Conservation (phyloP, 805 yeast species). For the Schwanniomyces polymorphus region DNA sequence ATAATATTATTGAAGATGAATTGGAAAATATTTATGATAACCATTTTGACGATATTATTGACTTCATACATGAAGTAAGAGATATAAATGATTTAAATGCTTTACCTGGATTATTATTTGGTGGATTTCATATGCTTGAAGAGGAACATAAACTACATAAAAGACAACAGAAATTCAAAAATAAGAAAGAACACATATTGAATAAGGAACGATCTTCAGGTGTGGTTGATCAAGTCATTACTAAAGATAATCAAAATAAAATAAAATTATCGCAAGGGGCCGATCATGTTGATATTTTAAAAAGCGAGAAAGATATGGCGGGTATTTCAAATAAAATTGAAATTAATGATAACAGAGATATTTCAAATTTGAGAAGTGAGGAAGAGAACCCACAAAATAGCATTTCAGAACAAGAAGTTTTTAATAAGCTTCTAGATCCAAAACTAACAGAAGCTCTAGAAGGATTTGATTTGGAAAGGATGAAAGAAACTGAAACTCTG, state of each 20-base stretch:
- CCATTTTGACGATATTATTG: slow-evolving; percentile 52
- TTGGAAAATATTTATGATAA: slow-evolving; percentile 71
- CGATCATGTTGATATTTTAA: neutral
- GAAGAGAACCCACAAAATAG: neutral
- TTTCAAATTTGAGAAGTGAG: neutral
- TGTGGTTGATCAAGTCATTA: neutral
- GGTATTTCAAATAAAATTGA: neutral
- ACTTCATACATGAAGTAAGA: slow-evolving; percentile 37
- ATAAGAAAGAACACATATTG: slow-evolving; percentile 5
- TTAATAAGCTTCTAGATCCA: slow-evolving; percentile 26
- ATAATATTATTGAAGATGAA: slow-evolving; percentile 71
- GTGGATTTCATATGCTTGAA: slow-evolving; percentile 35
- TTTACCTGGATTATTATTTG: slow-evolving; percentile 34
- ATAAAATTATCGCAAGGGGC: neutral
- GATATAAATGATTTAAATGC: slow-evolving; percentile 37
- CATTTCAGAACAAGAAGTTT: slow-evolving; percentile 11
- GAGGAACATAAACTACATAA: slow-evolving; percentile 31
- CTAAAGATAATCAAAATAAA: neutral
- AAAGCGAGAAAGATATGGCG: neutral
- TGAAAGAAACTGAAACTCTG: slow-evolving; percentile 17
- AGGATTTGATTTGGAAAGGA: slow-evolving; percentile 21
- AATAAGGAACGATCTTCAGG: neutral
- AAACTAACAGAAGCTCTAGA: slow-evolving; percentile 26
- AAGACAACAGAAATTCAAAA: slow-evolving; percentile 15
- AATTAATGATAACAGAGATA: neutral